These are phyloP conservation scores for Monascus purpureus DNA, from an alignment of 495 filamentous ascomycete genomes.

Conservation along the genomic window DNA sequence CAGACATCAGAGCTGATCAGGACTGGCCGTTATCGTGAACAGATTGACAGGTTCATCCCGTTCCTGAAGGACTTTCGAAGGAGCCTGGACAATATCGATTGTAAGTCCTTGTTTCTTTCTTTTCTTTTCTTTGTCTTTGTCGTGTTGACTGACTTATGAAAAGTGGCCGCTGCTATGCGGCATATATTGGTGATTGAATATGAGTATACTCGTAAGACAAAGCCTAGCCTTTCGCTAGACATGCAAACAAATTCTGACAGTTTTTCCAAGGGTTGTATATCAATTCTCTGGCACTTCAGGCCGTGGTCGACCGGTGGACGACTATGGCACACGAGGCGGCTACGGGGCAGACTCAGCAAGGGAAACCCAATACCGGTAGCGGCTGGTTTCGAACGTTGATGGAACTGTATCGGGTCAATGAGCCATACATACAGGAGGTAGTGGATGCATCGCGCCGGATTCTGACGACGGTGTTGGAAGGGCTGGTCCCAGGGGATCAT, in stretches of 20 bases:
- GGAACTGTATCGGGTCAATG: slow-evolving; percentile 41
- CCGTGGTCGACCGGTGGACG: slow-evolving; percentile 86
- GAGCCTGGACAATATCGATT: slow-evolving; percentile 53
- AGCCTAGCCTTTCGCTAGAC: too few species aligned
- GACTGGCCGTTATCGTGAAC: slow-evolving; percentile 61
- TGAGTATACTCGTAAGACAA: slow-evolving; percentile 57
- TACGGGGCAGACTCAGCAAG: slow-evolving; percentile 27
- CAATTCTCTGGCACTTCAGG: slow-evolving; percentile 86
- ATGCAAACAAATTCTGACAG: too few species aligned
- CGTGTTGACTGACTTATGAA: slow-evolving; percentile 8
- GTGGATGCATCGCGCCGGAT: slow-evolving; percentile 78
- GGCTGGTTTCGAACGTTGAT: slow-evolving; percentile 38
- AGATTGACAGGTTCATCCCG: slow-evolving; percentile 69
- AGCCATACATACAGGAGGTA: slow-evolving; percentile 77
- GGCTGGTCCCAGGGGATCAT: slow-evolving; percentile 65
- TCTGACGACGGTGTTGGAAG: slow-evolving; percentile 68
- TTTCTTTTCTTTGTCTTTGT: neutral
- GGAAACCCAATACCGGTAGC: slow-evolving; percentile 18
- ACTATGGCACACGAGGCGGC: slow-evolving; percentile 45
- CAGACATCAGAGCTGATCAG: slow-evolving; percentile 78
- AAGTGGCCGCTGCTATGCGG: slow-evolving; percentile 62
- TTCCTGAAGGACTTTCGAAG: slow-evolving; percentile 60
- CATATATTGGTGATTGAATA: slow-evolving; percentile 83
- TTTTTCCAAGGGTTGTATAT: slow-evolving; percentile 47
- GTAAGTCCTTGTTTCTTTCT: slow-evolving; percentile 10